A percentile compares a stretch with the other conserved stretches of the same genome.
These are phyloP conservation scores for Ophiostoma tasmaniense DNA, from an alignment of 2,329 filamentous ascomycete species.

Conservation along the genomic window DNA sequence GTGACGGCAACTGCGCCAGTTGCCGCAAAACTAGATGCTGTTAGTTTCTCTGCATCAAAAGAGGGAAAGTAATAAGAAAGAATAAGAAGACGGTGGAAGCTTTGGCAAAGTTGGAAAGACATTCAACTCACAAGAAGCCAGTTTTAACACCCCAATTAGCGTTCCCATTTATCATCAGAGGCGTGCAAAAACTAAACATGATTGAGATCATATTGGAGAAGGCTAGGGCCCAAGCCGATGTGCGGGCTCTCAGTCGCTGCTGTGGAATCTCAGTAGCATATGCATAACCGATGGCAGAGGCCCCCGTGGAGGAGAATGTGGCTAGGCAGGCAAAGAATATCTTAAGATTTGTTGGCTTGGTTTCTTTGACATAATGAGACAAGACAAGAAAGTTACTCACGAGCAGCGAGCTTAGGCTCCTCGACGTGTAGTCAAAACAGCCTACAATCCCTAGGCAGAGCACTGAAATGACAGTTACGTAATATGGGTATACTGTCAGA, in stretches of 20 bases:
- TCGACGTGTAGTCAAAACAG: neutral
- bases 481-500: neutral
- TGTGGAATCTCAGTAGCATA: conserved; percentile 35
- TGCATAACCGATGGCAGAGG: conserved; percentile 35
- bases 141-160: conserved; percentile 33
- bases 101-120: neutral
- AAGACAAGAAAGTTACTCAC: neutral
- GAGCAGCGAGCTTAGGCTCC: neutral
- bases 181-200: conserved; percentile 38
- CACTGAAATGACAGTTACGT: neutral
- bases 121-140: neutral
- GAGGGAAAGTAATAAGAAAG: neutral
- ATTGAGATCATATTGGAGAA: conserved; percentile 33
- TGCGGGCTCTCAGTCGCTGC: conserved; percentile 33
- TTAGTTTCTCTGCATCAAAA: neutral
- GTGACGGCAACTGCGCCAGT: neutral
- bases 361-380: no score
- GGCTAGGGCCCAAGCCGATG: conserved; percentile 32
- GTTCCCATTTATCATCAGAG: conserved; percentile 35
- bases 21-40: neutral
- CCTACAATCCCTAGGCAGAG: neutral
- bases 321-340: neutral
- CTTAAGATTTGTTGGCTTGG: neutral
- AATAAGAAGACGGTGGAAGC: no score
- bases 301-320: conserved; percentile 35